Evolutionary conservation across 2,329 filamentous ascomycete species (phyloP), one percentile per base, ranked within the genome.

Genomic region (Xylariomycetidae sp.): DNA sequence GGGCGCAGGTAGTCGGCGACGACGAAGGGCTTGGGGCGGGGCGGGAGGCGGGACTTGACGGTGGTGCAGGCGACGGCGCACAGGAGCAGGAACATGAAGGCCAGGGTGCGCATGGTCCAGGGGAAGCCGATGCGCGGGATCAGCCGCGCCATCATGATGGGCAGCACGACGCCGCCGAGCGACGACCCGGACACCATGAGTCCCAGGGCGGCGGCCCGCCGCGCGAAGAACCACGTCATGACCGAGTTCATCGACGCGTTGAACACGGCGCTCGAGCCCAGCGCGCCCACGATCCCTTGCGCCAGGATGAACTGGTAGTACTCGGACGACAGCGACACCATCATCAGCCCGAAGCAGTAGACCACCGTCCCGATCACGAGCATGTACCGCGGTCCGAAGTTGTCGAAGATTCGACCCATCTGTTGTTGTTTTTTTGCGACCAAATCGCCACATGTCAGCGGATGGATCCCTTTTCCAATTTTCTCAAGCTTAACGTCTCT

Each of bases 301-400:
- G 60, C 50, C 4, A 65, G 56, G 38, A 66, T 45, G 45, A 64
- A 54, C 45, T 66, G 62, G 46, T 62, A 65, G 51, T 60, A 65
- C 41, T 60, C 23, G 25, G 48, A 50, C 8, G 49, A 51, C 13
- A 81, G 58, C 23, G 67, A 72, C 2, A 71, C 67, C 71, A 80
- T 76, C 74, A 82, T 80, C 8, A 81, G 50, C 4, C 72, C 70
- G 34, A 81, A 70, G 18, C 77, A 58, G 46, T 76, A 70, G 29
- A 74, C 48, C 25, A 77, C 50, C 2, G 68, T 69, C 30, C 76
- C 76, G 25, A 59, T 40, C 8, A 72, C 27, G 2, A 80, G 55
- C 3, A 83, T 59, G 38, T 62, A 45, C 2, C 34, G 65, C 1
- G 78, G 74, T 0, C 80, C 80, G 45, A 75, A 73, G 41, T 64